Base-by-base conservation (phyloP, 2,329 filamentous ascomycete genomes). In the Arthrocladium fulminans region DNA sequence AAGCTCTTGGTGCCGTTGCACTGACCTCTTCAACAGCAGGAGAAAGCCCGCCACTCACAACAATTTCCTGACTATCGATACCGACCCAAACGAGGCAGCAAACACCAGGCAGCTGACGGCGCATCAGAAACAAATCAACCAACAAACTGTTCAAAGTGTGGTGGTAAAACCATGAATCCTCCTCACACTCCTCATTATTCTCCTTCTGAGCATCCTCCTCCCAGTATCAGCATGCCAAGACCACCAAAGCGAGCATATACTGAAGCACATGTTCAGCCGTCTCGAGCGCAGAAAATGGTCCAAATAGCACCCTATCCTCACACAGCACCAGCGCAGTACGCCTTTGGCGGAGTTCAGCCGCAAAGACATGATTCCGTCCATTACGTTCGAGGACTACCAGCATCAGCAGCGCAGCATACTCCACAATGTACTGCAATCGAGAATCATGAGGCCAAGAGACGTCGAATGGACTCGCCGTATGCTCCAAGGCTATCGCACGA, bases 51-150 rank as follows among this genome's bases (percentile, higher is more conserved):
- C 15, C 92, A 98, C 65, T 83, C 88, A 61, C 81, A 83, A 54
- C 86, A 89, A 67, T 95, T 96, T 64, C 92, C 92, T 2, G 84
- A 87, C 56, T 98, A 98, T 68, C 82, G 88, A 54, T 98, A 97
- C 63, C 88, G 95, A 64, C 92, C 92, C 29, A 70, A 70, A 17
- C 79, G 86, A 29, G 79, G 77, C 55, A 67, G 67, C 10, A 69
- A 62, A 49, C 61, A 63, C 29, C 32, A 15, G 27, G 9, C 39
- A 38, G 20, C 20, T 9, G 44, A 38, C 38, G 34, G 44, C 20
- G 32, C 23, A n/a, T 25, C 32, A 15, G 20, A 37, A 17, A 34
- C 6, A 29, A 24, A 32, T 12, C 44, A 37, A 30, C 22, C 44
- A 3, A 8, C 30, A 38, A 51, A 49, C 45, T 59, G 57, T 47